These are phyloP conservation scores for Macadamia integrifolia DNA, from an alignment of 164 flowering plant genomes.

Conservation along the genomic window DNA sequence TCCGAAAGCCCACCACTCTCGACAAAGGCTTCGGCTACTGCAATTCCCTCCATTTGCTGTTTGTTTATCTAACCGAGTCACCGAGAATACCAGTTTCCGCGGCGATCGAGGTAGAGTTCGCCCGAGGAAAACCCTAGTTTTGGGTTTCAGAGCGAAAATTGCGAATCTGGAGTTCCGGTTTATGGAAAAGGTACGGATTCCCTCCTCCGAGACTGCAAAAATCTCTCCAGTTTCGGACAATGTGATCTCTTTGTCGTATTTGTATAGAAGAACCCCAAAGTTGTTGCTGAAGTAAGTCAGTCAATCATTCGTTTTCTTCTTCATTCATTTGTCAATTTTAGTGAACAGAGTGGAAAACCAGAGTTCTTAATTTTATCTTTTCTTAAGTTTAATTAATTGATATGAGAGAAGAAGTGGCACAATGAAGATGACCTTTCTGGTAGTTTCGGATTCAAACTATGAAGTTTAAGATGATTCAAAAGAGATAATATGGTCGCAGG, in stretches of 20 bases:
- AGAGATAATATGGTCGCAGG: neutral
- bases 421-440: neutral
- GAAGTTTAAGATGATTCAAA: neutral
- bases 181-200: conserved; percentile 7
- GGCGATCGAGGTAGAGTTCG: neutral
- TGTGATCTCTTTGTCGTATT: neutral
- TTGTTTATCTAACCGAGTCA: neutral
- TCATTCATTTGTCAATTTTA: neutral
- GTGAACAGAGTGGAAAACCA: neutral
- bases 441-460: neutral
- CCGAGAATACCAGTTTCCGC: neutral
- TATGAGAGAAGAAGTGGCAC: neutral
- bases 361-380: neutral
- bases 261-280: neutral
- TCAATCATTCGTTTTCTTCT: neutral
- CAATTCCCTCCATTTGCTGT: neutral
- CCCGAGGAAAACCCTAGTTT: neutral
- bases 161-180: neutral
- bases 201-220: neutral
- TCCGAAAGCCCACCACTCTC: no score
- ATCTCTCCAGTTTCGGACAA: neutral
- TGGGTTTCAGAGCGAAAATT: neutral
- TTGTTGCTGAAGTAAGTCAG: neutral
- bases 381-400: neutral
- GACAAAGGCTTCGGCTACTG: neutral